Evolutionary conservation across 2,329 filamentous ascomycete genomes (phyloP), one percentile per base, ranked within the genome.

Genomic region (Colletotrichum gigasporum): DNA sequence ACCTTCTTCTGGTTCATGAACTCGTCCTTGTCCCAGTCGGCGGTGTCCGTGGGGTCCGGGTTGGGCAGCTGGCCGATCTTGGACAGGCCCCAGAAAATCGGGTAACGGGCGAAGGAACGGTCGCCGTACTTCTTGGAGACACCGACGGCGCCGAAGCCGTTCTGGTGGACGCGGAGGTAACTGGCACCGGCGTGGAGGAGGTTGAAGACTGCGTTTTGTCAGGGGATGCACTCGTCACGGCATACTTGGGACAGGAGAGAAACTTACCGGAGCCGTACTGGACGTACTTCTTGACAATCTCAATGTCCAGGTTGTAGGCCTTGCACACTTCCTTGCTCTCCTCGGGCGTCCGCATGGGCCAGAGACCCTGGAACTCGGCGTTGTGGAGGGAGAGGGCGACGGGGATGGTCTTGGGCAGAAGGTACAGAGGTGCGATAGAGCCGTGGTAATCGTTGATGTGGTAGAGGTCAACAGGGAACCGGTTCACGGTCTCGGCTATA

Each of bases 81-180:
- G 69, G 84, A 84, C 52, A 90, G 75, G 54, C 87, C 87, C 89
- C 89, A 91, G 76, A 91, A 90, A 61, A 91, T 90, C 2, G 88
- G 88, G 71, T 90, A 91, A 42, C 88, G 81, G 44, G 87, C 87
- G 72, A 86, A 89, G 2, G 87, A 88, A 16, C 88, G 85, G 70
- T 89, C 88, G 14, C 88, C 88, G 67, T 91, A 91, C 73, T 91
- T 91, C 69, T 86, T 87, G 2, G 86, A 89, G 2, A 91, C 88
- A 68, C 88, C 89, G 35, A 90, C 88, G 14, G 88, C 88, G 53
- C 89, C 89, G 61, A 90, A 90, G 2, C 89, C 89, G 69, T 88
- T 85, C 69, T 91, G 89, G 69, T 90, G 87, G 22, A 90, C 79
- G 60, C 89, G 85, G 9, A 91, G 80, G 68, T 90, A 90, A 68